These are phyloP conservation scores for Selenicereus undatus DNA, from an alignment of 148 eudicot genomes.

Conservation along the genomic window DNA sequence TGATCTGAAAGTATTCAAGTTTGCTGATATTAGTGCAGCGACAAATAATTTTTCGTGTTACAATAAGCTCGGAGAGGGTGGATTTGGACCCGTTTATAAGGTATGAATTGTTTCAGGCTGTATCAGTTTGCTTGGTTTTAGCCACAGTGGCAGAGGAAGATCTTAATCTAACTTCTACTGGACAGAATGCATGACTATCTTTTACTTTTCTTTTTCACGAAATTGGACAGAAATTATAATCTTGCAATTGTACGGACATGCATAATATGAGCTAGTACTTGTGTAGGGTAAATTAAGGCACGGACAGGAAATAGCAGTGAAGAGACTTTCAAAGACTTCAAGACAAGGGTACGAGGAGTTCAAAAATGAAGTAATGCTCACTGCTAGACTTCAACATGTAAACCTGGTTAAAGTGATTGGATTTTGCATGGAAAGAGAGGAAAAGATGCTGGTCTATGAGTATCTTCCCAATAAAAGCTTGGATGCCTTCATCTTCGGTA, in stretches of 20 bases:
- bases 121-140: too few relatives aligned
- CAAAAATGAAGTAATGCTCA: constrained; percentile 40
- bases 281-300: constrained; percentile 33
- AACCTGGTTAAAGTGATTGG: constrained; percentile 40
- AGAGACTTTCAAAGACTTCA: constrained; percentile 39
- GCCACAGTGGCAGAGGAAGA: too few relatives aligned
- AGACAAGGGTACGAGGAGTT: constrained; percentile 43
- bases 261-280: background rate
- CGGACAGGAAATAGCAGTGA: constrained; percentile 42
- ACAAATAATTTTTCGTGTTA: constrained; percentile 31
- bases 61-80: constrained; percentile 47
- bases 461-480: constrained; percentile 44
- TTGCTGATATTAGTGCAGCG: constrained; percentile 25
- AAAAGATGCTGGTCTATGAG: constrained; percentile 44
- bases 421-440: constrained; percentile 38
- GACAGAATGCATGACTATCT: background rate
- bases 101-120: constrained; percentile 6
- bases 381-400: constrained; percentile 46
- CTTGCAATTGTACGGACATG: background rate
- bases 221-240: background rate
- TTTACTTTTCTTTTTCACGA: too few relatives aligned
- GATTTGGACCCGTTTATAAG: constrained; percentile 47
- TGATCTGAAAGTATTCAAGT: constrained; percentile 30
- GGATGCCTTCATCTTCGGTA: constrained; percentile 42
- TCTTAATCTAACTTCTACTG: too few relatives aligned